Conservation (phyloP, 768 basidiomycete species). For the Leccinum barrowsii region DNA sequence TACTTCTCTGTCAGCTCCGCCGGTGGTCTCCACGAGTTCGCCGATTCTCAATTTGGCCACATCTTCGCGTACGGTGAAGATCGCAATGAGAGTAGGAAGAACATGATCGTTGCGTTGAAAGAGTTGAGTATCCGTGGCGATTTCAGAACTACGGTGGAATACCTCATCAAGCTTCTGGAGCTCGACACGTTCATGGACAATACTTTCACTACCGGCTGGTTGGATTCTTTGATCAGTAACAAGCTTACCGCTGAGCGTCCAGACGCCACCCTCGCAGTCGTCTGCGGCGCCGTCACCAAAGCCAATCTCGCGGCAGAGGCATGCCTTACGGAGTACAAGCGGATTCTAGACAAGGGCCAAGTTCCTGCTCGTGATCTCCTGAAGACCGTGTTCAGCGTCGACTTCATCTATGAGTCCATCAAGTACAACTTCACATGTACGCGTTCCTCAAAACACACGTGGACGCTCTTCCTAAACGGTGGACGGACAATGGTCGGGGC, state of each 20-base stretch:
- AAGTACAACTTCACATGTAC: constrained; percentile 96
- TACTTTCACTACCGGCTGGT: constrained; percentile 97
- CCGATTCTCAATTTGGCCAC: constrained; percentile 98
- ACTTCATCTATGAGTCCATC: constrained; percentile 95
- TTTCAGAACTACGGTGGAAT: constrained; percentile 98
- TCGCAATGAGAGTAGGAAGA: constrained; percentile 91
- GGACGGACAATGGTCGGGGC: constrained; percentile 90
- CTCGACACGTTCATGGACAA: constrained; percentile 96
- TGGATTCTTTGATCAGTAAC: constrained; percentile 94
- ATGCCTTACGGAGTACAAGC: constrained; percentile 91
- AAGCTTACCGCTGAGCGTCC: constrained; percentile 97
- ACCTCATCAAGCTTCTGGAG: constrained; percentile 96
- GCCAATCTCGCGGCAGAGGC: constrained; percentile 87
- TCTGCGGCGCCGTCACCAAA: constrained; percentile 95
- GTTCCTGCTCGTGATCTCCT: constrained; percentile 92
- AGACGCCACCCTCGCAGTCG: constrained; percentile 86
- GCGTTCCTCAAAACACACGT: constrained; percentile 80
- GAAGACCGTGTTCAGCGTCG: constrained; percentile 94
- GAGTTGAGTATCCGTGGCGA: constrained; percentile 98
- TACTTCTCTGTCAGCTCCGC: constrained; percentile 97
- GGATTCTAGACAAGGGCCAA: constrained; percentile 96
- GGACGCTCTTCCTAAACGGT: constrained; percentile 96
- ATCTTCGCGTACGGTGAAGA: constrained; percentile 99
- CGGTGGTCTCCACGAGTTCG: constrained; percentile 97
- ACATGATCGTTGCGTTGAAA: constrained; percentile 99